Percentiles rank a stretch among this genome's conserved stretches.
phyloP scores from a whole-genome alignment of 768 basidiomycete genomes.

The Dioszegia crocea region DNA sequence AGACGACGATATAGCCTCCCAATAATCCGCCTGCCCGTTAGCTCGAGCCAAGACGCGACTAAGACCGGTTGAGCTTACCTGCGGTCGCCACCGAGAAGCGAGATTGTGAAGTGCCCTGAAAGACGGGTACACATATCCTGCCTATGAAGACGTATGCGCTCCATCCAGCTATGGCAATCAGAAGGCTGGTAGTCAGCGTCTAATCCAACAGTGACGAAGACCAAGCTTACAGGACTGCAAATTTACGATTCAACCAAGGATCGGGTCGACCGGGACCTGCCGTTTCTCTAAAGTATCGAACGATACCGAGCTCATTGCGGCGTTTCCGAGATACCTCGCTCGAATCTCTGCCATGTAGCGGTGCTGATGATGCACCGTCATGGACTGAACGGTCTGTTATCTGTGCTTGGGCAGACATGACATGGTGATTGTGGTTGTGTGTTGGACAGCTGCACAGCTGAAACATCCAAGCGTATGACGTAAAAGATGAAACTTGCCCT shows the following conservation, averaged over 20 bases:
- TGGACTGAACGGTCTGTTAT: background rate
- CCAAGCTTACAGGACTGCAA: conserved; percentile 24
- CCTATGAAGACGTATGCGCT: conserved; percentile 72
- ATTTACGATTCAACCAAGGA: conserved; percentile 27
- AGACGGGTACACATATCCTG: conserved; percentile 66
- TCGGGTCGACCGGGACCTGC: conserved; percentile 17
- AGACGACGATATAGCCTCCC: conserved; percentile 61
- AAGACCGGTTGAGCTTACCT: conserved; percentile 70
- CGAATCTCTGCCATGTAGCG: background rate
- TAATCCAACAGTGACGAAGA: background rate
- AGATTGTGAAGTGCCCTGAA: conserved; percentile 54
- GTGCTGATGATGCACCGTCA: background rate
- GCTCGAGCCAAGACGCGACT: too few relatives aligned
- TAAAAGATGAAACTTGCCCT: too few relatives aligned
- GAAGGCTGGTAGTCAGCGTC: conserved; percentile 49
- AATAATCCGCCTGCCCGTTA: conserved; percentile 68
- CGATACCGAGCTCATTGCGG: background rate
- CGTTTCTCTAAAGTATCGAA: background rate
- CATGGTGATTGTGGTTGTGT: too few relatives aligned
- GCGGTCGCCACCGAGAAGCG: conserved; percentile 59
- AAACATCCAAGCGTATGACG: background rate
- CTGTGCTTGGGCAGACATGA: background rate
- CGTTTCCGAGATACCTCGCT: background rate
- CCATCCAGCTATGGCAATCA: conserved; percentile 63
- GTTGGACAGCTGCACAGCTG: too few relatives aligned